Evolutionary conservation across 441 rosid species (phyloP).

Genomic region (Gossypium lobatum): DNA sequence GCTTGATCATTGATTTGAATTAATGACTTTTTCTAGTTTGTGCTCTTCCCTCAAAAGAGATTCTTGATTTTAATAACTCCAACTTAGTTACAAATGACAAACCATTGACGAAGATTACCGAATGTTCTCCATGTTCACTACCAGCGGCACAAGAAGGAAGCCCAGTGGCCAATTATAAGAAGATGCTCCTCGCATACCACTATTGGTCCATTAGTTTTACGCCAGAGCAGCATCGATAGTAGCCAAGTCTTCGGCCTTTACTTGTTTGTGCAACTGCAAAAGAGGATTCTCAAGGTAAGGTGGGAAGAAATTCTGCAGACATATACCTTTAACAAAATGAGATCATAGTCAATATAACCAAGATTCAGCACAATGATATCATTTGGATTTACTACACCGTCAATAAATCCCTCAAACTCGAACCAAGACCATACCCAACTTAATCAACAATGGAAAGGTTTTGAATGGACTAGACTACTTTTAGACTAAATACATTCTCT

Average conservation of each 20-base stretch:
- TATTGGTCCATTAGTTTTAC: slow-evolving; percentile 16
- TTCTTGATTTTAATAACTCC: neutral
- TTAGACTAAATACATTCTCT: neutral
- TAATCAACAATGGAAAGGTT: neutral
- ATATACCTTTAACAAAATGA: neutral
- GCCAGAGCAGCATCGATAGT: slow-evolving; percentile 24
- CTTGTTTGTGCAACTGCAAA: slow-evolving; percentile 78
- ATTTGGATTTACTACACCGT: neutral
- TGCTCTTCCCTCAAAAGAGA: neutral
- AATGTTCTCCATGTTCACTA: neutral
- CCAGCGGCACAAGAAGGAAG: neutral
- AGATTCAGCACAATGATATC: neutral
- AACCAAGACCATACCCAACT: neutral
- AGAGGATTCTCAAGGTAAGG: slow-evolving; percentile 15
- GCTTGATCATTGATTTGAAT: neutral
- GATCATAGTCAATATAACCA: neutral
- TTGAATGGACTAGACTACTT: neutral
- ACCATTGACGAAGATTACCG: neutral
- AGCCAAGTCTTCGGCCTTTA: slow-evolving; percentile 56
- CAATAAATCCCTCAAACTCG: neutral
- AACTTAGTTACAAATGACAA: neutral
- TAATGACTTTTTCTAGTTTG: neutral
- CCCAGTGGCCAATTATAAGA: neutral
- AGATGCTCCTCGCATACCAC: slow-evolving; percentile 9
- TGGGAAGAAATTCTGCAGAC: neutral